Evolutionary conservation across 352 stramenopile genomes (phyloP), one percentile per base, ranked within the genome.

Genomic region (Globisporangium rhizosaccharum): DNA sequence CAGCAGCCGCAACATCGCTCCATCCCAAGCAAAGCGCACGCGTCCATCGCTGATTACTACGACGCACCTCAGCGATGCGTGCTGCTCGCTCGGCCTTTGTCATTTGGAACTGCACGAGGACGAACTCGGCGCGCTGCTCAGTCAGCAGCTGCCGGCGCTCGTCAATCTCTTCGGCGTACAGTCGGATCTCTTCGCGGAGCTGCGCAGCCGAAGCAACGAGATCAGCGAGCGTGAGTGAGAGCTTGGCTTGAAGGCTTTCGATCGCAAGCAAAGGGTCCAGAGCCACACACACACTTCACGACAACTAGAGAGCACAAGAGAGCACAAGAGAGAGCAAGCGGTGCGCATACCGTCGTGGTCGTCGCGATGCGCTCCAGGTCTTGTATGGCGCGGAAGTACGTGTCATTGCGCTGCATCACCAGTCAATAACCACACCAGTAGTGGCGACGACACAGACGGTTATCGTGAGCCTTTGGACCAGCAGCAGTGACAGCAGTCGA

Each of bases 301-400:
- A 9, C 30, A 36, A 36, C 30, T 4, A 11, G 25, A 36, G 30
- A 4, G 2, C 30, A 11, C 25, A 37, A 1, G 26, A 49, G 11
- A 2, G 41, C 3, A 23, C 2, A 3, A 10, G 14, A 41, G 33
- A 17, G 10, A 9, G 12, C 28, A 44, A 53, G 18, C 2, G n/a
- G 2, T 18, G 2, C 0, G 39, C 30, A 3, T 70, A 87, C 73
- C 63, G 79, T 75, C 30, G 72, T 56, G 36, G 77, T 85, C 57
- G 75, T 76, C 72, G 77, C 68, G 51, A 82, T 75, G 3, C 76
- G 79, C 65, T 92, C 76, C 2, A 92, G 66, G 2, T 84, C 73
- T 53, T 82, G 76, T 30, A 90, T 61, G 18, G 70, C 67, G n/a
- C 59, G 50, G 58, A 82, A 90, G 51, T 81, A 73, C 15, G 54